Evolutionary conservation across 2,329 filamentous ascomycete species (phyloP).

Genomic region (Aspergillus transmontanensis): DNA sequence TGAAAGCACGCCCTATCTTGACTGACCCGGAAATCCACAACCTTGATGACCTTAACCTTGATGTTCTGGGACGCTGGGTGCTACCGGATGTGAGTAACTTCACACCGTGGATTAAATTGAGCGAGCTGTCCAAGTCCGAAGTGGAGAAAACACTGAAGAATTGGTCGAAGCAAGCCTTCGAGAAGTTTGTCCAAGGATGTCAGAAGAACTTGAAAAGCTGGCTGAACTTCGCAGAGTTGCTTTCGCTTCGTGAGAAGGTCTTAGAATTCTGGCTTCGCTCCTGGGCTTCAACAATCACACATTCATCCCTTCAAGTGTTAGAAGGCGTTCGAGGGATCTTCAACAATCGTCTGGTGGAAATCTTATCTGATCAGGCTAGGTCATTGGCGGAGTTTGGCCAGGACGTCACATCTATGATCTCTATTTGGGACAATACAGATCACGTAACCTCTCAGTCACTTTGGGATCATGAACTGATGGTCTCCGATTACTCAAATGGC

Average conservation of each 20-base stretch:
- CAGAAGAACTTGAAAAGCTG: conserved; percentile 61
- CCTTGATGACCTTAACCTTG: conserved; percentile 72
- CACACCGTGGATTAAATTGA: conserved; percentile 82
- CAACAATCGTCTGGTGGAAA: conserved; percentile 66
- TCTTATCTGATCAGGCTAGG: conserved; percentile 65
- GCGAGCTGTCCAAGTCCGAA: conserved; percentile 67
- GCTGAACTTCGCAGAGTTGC: conserved; percentile 68
- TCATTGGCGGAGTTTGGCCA: conserved; percentile 67
- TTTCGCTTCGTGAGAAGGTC: conserved; percentile 69
- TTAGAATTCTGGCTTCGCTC: conserved; percentile 74
- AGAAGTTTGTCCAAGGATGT: conserved; percentile 64
- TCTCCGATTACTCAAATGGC: conserved; percentile 66
- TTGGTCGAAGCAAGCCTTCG: conserved; percentile 66
- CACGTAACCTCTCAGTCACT: conserved; percentile 58
- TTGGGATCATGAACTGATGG: conserved; percentile 68
- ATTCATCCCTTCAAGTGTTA: conserved; percentile 63
- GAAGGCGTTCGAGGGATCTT: conserved; percentile 68
- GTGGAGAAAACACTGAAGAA: conserved; percentile 62
- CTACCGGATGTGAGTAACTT: conserved; percentile 81
- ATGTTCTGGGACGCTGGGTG: conserved; percentile 78
- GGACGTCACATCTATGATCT: conserved; percentile 64
- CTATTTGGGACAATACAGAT: conserved; percentile 59
- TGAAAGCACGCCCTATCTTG: conserved; percentile 73
- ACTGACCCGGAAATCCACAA: conserved; percentile 68
- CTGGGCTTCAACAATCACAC: conserved; percentile 61